A percentile compares a stretch with the other conserved stretches of the same genome.
Evolutionary conservation across 73 alveolate genomes (phyloP).

Genomic region (Paramecium biaurelia): DNA sequence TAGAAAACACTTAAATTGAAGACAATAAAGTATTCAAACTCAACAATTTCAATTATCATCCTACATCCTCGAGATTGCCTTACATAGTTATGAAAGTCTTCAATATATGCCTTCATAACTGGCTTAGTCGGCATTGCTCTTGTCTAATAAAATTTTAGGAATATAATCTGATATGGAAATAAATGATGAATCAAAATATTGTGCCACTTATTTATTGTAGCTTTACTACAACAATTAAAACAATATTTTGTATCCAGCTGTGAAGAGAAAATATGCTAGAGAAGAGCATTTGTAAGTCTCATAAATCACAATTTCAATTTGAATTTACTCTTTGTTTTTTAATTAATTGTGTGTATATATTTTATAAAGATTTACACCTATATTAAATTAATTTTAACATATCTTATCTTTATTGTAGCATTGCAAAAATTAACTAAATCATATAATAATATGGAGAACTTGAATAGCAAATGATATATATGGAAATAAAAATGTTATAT

Average conservation of each 20-base stretch:
- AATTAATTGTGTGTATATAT: slow-evolving; percentile 7
- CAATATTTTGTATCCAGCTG: slow-evolving; percentile 25
- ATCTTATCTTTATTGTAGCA: background rate
- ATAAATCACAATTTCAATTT: slow-evolving; percentile 37
- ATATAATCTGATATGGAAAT: background rate
- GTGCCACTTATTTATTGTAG: slow-evolving; percentile 6
- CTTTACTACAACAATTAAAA: slow-evolving; percentile 1
- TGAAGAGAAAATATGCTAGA: slow-evolving; percentile 42
- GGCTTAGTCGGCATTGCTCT: background rate
- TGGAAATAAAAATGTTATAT: background rate
- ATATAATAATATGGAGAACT: slow-evolving; percentile 1
- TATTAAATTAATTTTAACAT: background rate
- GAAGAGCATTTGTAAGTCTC: slow-evolving; percentile 26
- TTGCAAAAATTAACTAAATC: background rate
- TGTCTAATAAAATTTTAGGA: background rate
- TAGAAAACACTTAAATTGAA: background rate
- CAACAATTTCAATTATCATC: background rate
- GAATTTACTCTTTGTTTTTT: slow-evolving; percentile 25
- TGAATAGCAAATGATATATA: background rate
- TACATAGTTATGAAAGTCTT: background rate
- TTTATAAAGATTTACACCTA: background rate
- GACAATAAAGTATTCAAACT: background rate
- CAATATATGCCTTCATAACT: background rate
- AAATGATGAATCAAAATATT: background rate
- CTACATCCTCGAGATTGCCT: background rate